Evolutionary conservation across 352 stramenopile genomes (phyloP).

Genomic region (Thraustochytrium striatum): DNA sequence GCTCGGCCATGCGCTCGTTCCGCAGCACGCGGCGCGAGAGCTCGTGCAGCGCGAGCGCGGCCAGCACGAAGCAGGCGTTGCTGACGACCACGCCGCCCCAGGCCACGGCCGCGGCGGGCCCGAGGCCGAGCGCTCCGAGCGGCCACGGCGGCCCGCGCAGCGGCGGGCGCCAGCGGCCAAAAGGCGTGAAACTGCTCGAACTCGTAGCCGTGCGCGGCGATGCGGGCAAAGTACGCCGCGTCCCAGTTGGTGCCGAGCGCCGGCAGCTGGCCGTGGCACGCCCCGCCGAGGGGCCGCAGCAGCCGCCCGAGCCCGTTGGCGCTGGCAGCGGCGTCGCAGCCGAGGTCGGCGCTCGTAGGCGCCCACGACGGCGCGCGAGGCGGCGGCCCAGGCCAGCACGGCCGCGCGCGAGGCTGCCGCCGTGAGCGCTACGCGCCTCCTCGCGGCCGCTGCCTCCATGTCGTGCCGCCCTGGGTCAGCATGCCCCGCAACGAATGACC

Average conservation of each 20-base stretch:
- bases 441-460: background rate
- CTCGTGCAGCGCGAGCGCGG: conserved; percentile 67
- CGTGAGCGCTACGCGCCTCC: too few species aligned
- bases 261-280: background rate
- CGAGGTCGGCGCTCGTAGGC: background rate
- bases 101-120: background rate
- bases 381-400: background rate
- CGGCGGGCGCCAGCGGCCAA: conserved; percentile 64
- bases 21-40: conserved; percentile 47
- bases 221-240: conserved; percentile 71
- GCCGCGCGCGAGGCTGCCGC: too few species aligned
- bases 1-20: background rate
- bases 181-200: conserved; percentile 80
- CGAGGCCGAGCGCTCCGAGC: background rate
- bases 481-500: too few species aligned
- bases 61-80: conserved; percentile 69
- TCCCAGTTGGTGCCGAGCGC: conserved; percentile 69
- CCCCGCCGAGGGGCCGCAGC: background rate
- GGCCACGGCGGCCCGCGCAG: background rate
- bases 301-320: too few species aligned
- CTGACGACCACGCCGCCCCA: conserved; percentile 48
- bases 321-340: too few species aligned
- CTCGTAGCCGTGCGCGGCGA: conserved; percentile 69
- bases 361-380: background rate
- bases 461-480: background rate